phyloP scores from a whole-genome alignment of 2,329 filamentous ascomycete species.

The Apiospora malaysiana region DNA sequence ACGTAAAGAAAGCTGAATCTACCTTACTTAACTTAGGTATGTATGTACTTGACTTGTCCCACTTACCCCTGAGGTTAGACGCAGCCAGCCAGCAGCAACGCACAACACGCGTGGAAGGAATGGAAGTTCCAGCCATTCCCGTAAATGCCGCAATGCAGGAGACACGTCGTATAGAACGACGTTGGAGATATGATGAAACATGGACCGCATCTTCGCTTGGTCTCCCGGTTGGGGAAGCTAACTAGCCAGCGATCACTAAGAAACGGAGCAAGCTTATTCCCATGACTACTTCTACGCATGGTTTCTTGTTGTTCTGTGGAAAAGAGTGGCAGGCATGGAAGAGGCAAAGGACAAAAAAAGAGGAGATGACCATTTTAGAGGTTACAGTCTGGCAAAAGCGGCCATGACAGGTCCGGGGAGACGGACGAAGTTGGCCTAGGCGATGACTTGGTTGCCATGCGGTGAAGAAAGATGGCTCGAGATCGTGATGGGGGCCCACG shows the following conservation, averaged over 20 bases:
- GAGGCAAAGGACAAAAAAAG: background rate
- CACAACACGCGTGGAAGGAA: background rate
- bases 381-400: background rate
- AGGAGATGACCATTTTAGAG: background rate
- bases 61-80: slow-evolving; percentile 1
- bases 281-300: slow-evolving; percentile 3
- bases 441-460: no score
- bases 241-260: background rate
- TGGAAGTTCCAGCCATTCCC: slow-evolving; percentile 7
- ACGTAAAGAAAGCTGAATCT: background rate
- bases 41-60: background rate
- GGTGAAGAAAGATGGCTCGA: background rate
- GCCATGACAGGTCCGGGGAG: background rate
- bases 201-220: background rate
- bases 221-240: background rate
- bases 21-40: background rate
- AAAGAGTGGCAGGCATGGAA: slow-evolving; percentile 3
- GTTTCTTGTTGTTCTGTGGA: slow-evolving; percentile 4
- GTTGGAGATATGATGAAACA: background rate
- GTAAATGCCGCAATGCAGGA: slow-evolving; percentile 16
- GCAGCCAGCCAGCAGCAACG: background rate
- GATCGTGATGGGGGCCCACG: background rate
- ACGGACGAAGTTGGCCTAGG: background rate
- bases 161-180: background rate
- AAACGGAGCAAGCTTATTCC: slow-evolving; percentile 6